Base-by-base conservation (phyloP, 768 basidiomycete species). In the Rhizopogon vesiculosus region DNA sequence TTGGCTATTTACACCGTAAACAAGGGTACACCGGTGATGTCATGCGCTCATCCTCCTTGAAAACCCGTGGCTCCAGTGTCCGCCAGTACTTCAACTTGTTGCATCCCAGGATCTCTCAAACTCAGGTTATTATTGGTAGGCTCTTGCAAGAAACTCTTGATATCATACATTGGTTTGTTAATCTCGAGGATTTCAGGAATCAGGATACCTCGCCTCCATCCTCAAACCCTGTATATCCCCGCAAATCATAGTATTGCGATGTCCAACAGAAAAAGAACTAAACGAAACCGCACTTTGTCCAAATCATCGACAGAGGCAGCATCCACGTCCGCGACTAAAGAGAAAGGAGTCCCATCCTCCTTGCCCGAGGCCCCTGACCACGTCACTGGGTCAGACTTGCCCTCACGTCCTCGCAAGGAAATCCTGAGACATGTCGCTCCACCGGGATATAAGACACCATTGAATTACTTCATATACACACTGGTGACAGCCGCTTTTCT, bases 391-490 rank as follows among this genome's bases (percentile, higher is more conserved):
- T 49, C 48, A 16, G 48, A 54, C 43, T 28, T 54, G 7, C 53
- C 53, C 25, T 13, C 53, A 19, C 31, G 53, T 7, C 28, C 42
- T 15, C 45, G 2, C 31, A 54, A 54, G 16, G 46, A 38, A 19
- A n/a, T 54, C 1, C 39, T 38, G 15, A 25, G 7, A 28, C 29
- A 45, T 7, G 55, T 56, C 9, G 35, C 59, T 22, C 54, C 60
- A 5, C 42, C 61, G 1, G 39, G 49, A 13, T 10, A 46, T 15
- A 46, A 50, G 31, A 39, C 39, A 1, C 29, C 63, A 16, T 49
- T 65, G 13, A 57, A 61, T 59, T 74, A 66, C 19, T 75, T 87
- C 66, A 76, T 83, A 38, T 84, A 85, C 64, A 56, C 72, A 51
- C 62, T 86, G 51, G 64, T 76, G 28, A 41, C 75, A 8, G 57